These are phyloP conservation scores for Rasamsonia emersonii DNA, from an alignment of 2,329 filamentous ascomycete genomes.

Conservation along the genomic window DNA sequence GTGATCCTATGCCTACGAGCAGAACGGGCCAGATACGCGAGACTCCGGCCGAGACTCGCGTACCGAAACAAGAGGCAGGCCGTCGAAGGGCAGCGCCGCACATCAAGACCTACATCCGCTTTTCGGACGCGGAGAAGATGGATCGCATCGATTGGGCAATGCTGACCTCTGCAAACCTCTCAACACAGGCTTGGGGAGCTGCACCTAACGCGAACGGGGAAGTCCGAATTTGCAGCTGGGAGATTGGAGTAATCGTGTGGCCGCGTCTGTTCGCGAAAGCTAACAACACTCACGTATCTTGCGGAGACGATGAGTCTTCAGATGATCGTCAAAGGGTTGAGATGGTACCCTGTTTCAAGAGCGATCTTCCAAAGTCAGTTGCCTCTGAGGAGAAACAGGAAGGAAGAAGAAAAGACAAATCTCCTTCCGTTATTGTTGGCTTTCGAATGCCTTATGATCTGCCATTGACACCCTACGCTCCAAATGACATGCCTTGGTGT, in stretches of 20 bases:
- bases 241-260: conserved; percentile 78
- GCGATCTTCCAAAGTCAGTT: conserved; percentile 38
- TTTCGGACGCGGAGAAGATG: conserved; percentile 28
- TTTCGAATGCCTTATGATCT: conserved; percentile 76
- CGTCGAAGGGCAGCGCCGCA: conserved; percentile 69
- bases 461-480: conserved; percentile 58
- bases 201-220: conserved; percentile 48
- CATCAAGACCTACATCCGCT: conserved; percentile 81
- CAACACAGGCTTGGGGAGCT: conserved; percentile 81
- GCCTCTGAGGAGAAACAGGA: not conserved
- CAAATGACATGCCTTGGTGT: conserved; percentile 66
- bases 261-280: conserved; percentile 45
- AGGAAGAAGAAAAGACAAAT: not conserved
- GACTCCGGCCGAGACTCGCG: conserved; percentile 6
- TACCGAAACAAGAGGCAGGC: conserved; percentile 42
- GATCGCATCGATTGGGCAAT: conserved; percentile 69
- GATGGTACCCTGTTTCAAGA: conserved; percentile 64
- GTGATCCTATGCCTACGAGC: too few species aligned
- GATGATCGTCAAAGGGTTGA: conserved; percentile 18
- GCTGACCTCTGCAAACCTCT: conserved; percentile 83
- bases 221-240: conserved; percentile 68
- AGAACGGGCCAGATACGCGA: not conserved
- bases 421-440: conserved; percentile 45
- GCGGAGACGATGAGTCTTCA: too few species aligned
- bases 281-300: not conserved